Conservation (phyloP, 164 flowering plant genomes). For the Vitis vinifera region ASM3070453v1 NC_081819.1:388501-389000, state of each 20-base stretch:
- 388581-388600: slow-evolving; percentile 27
- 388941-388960: slow-evolving; percentile 24
- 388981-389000: slow-evolving; percentile 24
- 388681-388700: slow-evolving; percentile 71
- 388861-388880: slow-evolving; percentile 82
- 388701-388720: slow-evolving; percentile 56
- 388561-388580: slow-evolving; percentile 48
- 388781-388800: slow-evolving; percentile 85
- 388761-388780: slow-evolving; percentile 35
- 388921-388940: slow-evolving; percentile 47
- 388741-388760: not conserved
- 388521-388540: slow-evolving; percentile 74
- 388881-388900: slow-evolving; percentile 62
- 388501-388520: slow-evolving; percentile 10
- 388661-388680: slow-evolving; percentile 62
- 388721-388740: not conserved
- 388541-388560: slow-evolving; percentile 76
- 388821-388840: slow-evolving; percentile 72
- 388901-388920: slow-evolving; percentile 88
- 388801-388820: slow-evolving; percentile 49
- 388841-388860: slow-evolving; percentile 67
- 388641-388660: slow-evolving; percentile 59
- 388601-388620: slow-evolving; percentile 33
- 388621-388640: slow-evolving; percentile 32
- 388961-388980: slow-evolving; percentile 34